phyloP scores from a whole-genome alignment of 495 filamentous ascomycete species.

The Annulohypoxylon stygium region DNA sequence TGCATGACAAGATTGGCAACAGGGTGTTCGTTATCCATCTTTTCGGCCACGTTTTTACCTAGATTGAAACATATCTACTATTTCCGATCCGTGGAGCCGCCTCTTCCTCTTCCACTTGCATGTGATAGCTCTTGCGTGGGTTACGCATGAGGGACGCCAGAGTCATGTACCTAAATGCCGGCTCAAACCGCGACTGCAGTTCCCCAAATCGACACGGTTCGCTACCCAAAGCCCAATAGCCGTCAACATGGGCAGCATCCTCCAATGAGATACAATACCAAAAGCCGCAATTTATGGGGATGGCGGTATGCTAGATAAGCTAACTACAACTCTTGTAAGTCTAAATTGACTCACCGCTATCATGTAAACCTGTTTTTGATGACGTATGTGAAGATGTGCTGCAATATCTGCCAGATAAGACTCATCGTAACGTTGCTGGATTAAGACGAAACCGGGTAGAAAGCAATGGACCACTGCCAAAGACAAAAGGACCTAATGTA shows the following conservation, averaged over 20 bases:
- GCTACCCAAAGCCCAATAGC: slow-evolving; percentile 32
- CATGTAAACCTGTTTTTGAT: slow-evolving; percentile 10
- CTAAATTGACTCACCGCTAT: slow-evolving; percentile 30
- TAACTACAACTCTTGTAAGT: slow-evolving; percentile 28
- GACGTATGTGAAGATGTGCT: slow-evolving; percentile 29
- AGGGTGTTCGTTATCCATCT: slow-evolving; percentile 3
- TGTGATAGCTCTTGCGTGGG: slow-evolving; percentile 19
- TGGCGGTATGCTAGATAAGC: slow-evolving; percentile 32
- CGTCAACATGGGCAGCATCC: slow-evolving; percentile 22
- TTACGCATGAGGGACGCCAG: slow-evolving; percentile 4
- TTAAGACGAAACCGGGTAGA: slow-evolving; percentile 6
- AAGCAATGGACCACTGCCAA: background rate
- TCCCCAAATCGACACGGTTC: slow-evolving; percentile 22
- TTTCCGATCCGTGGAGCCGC: slow-evolving; percentile 26
- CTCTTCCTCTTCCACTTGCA: slow-evolving; percentile 9
- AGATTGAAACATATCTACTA: slow-evolving; percentile 5
- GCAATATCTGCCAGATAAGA: slow-evolving; percentile 27
- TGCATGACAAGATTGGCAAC: slow-evolving; percentile 7
- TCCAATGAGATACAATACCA: slow-evolving; percentile 34
- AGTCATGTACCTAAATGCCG: slow-evolving; percentile 22
- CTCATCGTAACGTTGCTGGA: slow-evolving; percentile 28
- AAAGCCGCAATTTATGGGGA: slow-evolving; percentile 30
- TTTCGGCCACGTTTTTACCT: background rate
- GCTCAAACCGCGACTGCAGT: slow-evolving; percentile 33
- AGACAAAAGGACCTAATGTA: slow-evolving; percentile 7